Base-by-base conservation (phyloP, 2,329 filamentous ascomycete genomes). In the Didymella keratinophila region DNA sequence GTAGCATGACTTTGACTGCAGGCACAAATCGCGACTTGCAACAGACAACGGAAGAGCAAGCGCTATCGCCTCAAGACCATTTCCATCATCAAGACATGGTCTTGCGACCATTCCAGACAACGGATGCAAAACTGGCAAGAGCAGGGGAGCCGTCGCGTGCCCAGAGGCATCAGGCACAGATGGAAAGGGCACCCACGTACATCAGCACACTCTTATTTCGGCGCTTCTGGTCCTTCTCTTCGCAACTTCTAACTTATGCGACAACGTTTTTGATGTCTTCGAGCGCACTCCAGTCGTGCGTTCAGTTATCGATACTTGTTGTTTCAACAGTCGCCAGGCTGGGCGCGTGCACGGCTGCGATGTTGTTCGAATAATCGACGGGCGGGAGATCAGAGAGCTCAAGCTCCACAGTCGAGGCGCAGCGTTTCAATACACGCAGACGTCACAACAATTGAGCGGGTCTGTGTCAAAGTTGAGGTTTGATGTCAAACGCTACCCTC, bases 161-260 rank as follows among this genome's bases (percentile, higher is more conserved):
- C 63, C 63, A 52, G 65, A 62, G 53, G 58, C 52, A 43, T 52
- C 57, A 56, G 64, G 60, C 52, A 52, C 51, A 50, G 60, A 60
- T 4, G 23, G 61, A 73, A 68, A 54, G 61, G 67, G 67, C 68
- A 67, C 39, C 59, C 63, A 74, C 71, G 63, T 75, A 75, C 72
- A 75, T 72, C 67, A 70, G 67, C 67, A 61, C 70, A 67, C 67
- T 52, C 58, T 59, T 57, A 62, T 44, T 64, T 56, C 60, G 63
- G 63, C 58, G 10, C 10, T 9, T 57, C 58, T 52, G 8, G 58
- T 54, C 58, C 56, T 52, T 62, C 61, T 60, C 56, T 61, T 55
- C n/a, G 11, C 54, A 34, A 28, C n/a, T 47, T 48, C 43, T 47
- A 23, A 50, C 55, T 53, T 41, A 65, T 57, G 68, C 67, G 72